A percentile compares a stretch with the other conserved stretches of the same genome.
Conservation (phyloP, 2,329 filamentous ascomycete species). For the Fusarium verticillioides region DNA sequence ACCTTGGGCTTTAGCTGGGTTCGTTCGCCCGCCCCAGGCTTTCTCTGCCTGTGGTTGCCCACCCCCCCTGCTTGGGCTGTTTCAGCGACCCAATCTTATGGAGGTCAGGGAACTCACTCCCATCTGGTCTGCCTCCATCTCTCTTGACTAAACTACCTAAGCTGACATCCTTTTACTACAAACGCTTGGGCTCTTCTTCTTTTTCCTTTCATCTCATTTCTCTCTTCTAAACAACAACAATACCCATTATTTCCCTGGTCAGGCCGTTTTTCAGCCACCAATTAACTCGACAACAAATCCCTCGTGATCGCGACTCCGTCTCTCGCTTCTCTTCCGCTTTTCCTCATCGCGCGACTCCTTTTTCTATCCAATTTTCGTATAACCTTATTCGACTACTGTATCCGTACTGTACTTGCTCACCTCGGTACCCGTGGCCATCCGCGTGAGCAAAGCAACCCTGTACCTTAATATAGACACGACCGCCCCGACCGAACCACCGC, state of each 20-base stretch:
- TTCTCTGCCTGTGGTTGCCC: not conserved
- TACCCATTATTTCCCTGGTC: constrained; percentile 16
- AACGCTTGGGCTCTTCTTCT: constrained; percentile 28
- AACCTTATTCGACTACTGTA: constrained; percentile 9
- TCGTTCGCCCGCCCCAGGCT: constrained; percentile 6
- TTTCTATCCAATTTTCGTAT: constrained; percentile 23
- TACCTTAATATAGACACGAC: constrained; percentile 26
- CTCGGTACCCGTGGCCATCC: constrained; percentile 4
- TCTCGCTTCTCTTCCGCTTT: constrained; percentile 28
- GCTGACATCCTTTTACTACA: constrained; percentile 33
- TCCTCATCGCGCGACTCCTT: constrained; percentile 23
- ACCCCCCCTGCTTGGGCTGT: constrained; percentile 26
- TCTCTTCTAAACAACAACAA: constrained; percentile 27
- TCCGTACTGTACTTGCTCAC: not conserved
- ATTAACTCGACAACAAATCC: constrained; percentile 4
- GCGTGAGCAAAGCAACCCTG: constrained; percentile 18
- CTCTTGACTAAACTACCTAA: constrained; percentile 8
- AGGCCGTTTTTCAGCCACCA: constrained; percentile 29
- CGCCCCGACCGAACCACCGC: constrained; percentile 25
- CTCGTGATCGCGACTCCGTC: constrained; percentile 29
- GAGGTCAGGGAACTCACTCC: constrained; percentile 1
- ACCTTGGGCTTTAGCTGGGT: constrained; percentile 4
- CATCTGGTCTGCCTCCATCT: not conserved
- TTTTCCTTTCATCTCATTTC: constrained; percentile 34
- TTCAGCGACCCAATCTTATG: constrained; percentile 26